phyloP scores from a whole-genome alignment of 1,284 basidiomycete species.

The Leccinum fallax region DNA sequence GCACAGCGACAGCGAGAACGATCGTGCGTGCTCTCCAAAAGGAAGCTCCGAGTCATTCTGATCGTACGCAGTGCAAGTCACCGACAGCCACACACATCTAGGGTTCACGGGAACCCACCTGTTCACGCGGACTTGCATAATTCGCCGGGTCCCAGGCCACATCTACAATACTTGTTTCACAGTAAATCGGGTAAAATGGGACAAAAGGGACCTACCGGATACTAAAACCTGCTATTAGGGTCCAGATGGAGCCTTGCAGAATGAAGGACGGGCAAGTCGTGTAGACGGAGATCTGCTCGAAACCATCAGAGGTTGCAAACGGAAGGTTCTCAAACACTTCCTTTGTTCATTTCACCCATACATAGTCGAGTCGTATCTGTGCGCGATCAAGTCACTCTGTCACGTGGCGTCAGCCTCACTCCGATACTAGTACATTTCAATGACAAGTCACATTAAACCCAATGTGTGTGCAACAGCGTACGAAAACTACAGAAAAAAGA shows the following conservation, averaged over 20 bases:
- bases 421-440: neutral
- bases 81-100: conserved; percentile 4
- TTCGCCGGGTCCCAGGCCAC: neutral
- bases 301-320: conserved; percentile 47
- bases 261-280: conserved; percentile 2
- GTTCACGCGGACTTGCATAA: conserved; percentile 12
- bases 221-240: neutral
- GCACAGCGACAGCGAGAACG: conserved; percentile 31
- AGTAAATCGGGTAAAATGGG: neutral
- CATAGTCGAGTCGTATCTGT: neutral
- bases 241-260: neutral
- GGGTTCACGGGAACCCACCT: conserved; percentile 8
- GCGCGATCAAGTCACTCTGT: neutral
- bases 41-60: conserved; percentile 15
- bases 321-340: neutral
- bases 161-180: conserved; percentile 3
- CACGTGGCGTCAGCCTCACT: conserved; percentile 12
- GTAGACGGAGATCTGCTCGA: conserved; percentile 49
- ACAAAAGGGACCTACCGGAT: conserved; percentile 12
- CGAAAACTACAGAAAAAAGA: conserved; percentile 18
- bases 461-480: conserved; percentile 27
- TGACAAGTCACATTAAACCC: conserved; percentile 22
- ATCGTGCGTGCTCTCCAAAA: conserved; percentile 45
- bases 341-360: neutral
- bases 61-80: conserved; percentile 8